Evolutionary conservation across 2,329 filamentous ascomycete species (phyloP), one percentile per base, ranked within the genome.

Genomic region (Colletotrichum brevisporum): DNA sequence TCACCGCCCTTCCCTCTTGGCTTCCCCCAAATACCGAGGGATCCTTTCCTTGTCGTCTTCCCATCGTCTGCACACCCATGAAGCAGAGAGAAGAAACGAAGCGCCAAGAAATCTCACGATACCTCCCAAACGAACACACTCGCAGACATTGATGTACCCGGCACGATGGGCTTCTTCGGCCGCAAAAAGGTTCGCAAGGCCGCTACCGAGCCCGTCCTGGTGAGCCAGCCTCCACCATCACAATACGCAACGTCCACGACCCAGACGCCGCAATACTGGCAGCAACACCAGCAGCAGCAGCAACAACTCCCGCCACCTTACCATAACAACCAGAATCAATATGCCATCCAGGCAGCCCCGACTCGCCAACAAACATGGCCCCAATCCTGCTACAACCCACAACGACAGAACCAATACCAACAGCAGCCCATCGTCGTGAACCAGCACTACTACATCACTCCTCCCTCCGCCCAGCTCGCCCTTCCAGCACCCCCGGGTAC

Each of bases 381-480:
- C 52, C 75, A 36, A 54, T 75, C 48, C 54, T 53, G 48, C 67
- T 71, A 16, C 62, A 31, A 61, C 18, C 67, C 73, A 18, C 70
- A 76, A 26, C 63, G 51, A 10, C 45, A 18, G 10, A 31, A 51
- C n/a, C 54, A 54, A 8, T 60, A 54, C 21, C 60, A 13, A n/a
- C 78, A 13, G n/a, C 78, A 78, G 27, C 82, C 84, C 8, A 82
- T 87, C 61, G 79, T 87, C 31, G 83, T 87, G 56, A 86, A 87
- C 69, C 84, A 87, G 67, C 80, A 87, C 71, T 86, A 87, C 73
- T 86, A 88, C 71, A 73, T 86, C 47, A 61, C 70, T 57, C 69
- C 69, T 8, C 73, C 73, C 6, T 47, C 47, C 15, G 36, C 53
- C 0, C 53, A 57, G n/a, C 65, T 64, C 53, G 55, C 41, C 15